phyloP scores from a whole-genome alignment of 495 filamentous ascomycete genomes.

The Alectoria sarmentosa region DNA sequence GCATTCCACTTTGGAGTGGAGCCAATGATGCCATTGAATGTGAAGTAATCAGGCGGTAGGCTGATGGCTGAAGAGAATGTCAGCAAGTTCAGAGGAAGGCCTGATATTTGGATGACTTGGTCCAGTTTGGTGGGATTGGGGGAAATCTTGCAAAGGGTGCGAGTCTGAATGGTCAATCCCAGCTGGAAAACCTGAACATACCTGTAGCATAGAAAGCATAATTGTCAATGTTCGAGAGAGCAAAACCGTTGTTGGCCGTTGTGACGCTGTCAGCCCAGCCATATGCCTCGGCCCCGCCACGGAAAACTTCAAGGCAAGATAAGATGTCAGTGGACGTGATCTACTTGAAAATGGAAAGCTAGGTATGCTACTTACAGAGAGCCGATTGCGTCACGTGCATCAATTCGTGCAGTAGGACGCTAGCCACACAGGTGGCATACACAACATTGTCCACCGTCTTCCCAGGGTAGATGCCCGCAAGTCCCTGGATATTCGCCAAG shows the following conservation, averaged over 20 bases:
- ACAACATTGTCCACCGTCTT: background rate
- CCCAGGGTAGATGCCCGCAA: background rate
- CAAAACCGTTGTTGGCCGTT: background rate
- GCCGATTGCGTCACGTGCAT: background rate
- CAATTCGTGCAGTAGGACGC: background rate
- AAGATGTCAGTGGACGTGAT: background rate
- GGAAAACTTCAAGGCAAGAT: background rate
- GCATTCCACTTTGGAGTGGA: background rate
- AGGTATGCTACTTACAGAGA: background rate
- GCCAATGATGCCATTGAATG: background rate
- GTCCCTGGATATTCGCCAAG: background rate
- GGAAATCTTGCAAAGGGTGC: background rate
- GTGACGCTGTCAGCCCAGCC: background rate
- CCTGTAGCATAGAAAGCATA: background rate
- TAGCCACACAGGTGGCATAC: background rate
- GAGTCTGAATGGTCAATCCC: background rate
- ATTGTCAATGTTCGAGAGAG: background rate
- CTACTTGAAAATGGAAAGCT: background rate
- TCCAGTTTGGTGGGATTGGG: background rate
- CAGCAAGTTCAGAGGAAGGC: background rate
- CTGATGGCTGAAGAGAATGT: background rate
- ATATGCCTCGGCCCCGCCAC: background rate
- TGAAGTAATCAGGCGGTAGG: background rate
- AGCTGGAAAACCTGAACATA: background rate
- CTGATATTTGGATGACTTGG: background rate